Conservation (phyloP, 345 rosid species). For the Salix suchowensis region DNA sequence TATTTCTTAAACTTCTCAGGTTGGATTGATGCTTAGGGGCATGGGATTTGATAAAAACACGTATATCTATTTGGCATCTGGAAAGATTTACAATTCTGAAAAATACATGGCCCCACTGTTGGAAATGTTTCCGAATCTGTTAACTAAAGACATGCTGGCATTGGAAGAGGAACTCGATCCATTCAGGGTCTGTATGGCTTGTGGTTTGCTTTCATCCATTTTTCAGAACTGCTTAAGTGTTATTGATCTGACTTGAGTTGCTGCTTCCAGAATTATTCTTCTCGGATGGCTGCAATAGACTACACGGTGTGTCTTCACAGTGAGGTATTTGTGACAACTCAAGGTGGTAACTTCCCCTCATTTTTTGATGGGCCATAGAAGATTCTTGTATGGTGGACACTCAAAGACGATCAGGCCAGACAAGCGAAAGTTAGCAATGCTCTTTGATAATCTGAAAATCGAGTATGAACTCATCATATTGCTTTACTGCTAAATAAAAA, state of each 20-base stretch:
- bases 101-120: constrained; percentile 81
- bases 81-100: constrained; percentile 85
- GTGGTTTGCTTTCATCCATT: constrained; percentile 2
- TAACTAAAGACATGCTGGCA: constrained; percentile 86
- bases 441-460: constrained; percentile 80
- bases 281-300: constrained; percentile 99
- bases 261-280: constrained; percentile 78
- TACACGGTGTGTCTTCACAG: constrained; percentile 99
- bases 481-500: not conserved
- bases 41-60: constrained; percentile 94
- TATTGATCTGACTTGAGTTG: constrained; percentile 27
- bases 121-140: constrained; percentile 95
- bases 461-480: constrained; percentile 49
- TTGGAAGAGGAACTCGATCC: constrained; percentile 82
- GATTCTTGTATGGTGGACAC: constrained; percentile 87
- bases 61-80: constrained; percentile 83
- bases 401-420: constrained; percentile 94
- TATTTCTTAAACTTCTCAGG: constrained; percentile 41
- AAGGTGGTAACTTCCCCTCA: constrained; percentile 99
- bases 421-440: constrained; percentile 89
- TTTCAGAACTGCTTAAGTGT: constrained; percentile 3
- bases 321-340: constrained; percentile 97
- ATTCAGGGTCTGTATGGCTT: constrained; percentile 51
- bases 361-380: constrained; percentile 94
- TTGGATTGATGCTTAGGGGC: constrained; percentile 97